These are phyloP conservation scores for Nissolia schottii DNA, from an alignment of 306 rosid species.

Conservation along the genomic window DNA sequence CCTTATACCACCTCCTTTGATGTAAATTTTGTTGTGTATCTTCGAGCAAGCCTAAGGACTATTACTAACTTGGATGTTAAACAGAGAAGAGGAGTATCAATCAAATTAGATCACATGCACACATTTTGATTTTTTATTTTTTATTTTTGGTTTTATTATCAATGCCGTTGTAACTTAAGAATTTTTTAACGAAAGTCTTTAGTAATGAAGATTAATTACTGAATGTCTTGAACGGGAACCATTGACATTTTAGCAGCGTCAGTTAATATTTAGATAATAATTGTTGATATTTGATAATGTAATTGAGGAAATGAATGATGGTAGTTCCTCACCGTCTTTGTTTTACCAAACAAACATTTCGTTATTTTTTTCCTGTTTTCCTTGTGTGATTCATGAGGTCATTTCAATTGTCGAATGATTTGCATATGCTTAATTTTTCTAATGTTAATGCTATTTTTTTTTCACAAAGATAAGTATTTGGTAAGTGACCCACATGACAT, in stretches of 20 bases:
- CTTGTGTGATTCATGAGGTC: background rate
- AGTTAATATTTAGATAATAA: background rate
- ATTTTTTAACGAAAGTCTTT: background rate
- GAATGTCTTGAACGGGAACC: background rate
- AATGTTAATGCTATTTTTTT: background rate
- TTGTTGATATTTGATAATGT: background rate
- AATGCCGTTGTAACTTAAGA: background rate
- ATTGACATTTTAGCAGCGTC: background rate
- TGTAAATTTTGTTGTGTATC: constrained; percentile 23
- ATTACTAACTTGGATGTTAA: constrained; percentile 17
- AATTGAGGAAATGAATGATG: background rate
- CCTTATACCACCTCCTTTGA: background rate
- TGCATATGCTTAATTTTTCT: background rate
- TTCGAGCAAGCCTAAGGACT: background rate
- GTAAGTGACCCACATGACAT: background rate
- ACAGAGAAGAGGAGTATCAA: background rate
- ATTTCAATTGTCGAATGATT: background rate
- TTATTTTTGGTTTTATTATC: background rate
- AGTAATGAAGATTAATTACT: background rate
- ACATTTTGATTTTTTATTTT: background rate
- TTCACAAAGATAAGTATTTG: background rate
- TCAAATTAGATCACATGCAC: background rate
- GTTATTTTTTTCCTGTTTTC: background rate
- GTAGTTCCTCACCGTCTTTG: background rate
- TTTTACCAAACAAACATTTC: background rate